Conservation (phyloP, 768 basidiomycete species). For the Chalciporus sphaerocephalus region DNA sequence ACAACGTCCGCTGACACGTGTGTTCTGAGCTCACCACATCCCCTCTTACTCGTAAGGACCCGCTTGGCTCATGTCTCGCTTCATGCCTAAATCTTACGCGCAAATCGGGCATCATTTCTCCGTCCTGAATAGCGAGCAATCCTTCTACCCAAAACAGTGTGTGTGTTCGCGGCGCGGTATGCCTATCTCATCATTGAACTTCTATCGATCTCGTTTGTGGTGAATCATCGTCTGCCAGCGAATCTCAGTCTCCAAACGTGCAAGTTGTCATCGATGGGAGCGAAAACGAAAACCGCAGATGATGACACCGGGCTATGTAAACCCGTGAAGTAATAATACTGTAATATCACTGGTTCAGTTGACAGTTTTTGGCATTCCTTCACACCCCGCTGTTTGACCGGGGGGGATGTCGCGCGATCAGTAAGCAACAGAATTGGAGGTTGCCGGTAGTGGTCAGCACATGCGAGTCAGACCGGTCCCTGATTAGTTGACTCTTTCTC, state of each 20-base stretch:
- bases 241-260: constrained; percentile 10
- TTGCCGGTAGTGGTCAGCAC: constrained; percentile 1
- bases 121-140: constrained; percentile 11
- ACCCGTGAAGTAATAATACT: constrained; percentile 20
- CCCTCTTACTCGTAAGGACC: background rate
- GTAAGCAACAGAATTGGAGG: background rate
- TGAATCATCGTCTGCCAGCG: constrained; percentile 24
- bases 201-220: constrained; percentile 13
- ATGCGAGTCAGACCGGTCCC: background rate
- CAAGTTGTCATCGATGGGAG: constrained; percentile 14
- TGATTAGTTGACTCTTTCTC: no score
- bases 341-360: constrained; percentile 20
- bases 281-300: constrained; percentile 1
- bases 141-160: constrained; percentile 12
- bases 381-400: constrained; percentile 1
- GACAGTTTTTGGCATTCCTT: constrained; percentile 19
- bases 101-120: constrained; percentile 11
- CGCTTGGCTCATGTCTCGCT: constrained; percentile 1
- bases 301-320: constrained; percentile 14
- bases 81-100: background rate
- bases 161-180: constrained; percentile 3
- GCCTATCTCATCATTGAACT: constrained; percentile 12
- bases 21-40: background rate
- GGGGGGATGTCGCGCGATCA: background rate
- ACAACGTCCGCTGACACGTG: constrained; percentile 8